These are phyloP conservation scores for Colletotrichum camelliae DNA, from an alignment of 2,329 filamentous ascomycete genomes.

Conservation along the genomic window DNA sequence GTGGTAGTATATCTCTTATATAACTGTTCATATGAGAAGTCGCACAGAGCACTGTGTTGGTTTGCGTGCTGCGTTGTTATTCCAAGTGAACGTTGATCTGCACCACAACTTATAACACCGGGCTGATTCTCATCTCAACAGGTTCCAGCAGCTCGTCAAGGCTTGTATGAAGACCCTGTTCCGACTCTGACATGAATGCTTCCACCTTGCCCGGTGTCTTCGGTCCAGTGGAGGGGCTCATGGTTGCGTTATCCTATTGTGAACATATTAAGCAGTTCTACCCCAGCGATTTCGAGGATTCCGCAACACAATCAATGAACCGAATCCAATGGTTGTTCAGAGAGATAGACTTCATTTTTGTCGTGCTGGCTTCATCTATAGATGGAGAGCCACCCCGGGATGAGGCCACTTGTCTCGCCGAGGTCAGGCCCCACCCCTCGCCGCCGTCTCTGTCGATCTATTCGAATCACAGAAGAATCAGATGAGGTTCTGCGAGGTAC, in stretches of 20 bases:
- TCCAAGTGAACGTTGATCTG: accelerated
- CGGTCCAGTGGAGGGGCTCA: not conserved
- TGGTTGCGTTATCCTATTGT: not conserved
- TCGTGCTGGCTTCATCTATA: accelerated
- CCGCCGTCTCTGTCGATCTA: not conserved
- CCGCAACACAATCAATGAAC: not conserved
- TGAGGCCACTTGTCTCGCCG: accelerated
- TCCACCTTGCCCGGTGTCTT: not conserved
- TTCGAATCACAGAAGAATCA: not conserved
- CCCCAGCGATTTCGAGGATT: not conserved
- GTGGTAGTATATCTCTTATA: not conserved
- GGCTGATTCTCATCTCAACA: not conserved
- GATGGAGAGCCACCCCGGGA: not conserved
- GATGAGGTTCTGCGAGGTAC: no score
- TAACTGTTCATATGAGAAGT: not conserved
- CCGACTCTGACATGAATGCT: not conserved
- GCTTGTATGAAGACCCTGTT: not conserved
- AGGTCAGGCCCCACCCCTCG: not conserved
- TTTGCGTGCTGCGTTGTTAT: not conserved
- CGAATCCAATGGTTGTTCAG: no score
- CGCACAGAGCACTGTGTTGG: not conserved
- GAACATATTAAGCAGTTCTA: not conserved
- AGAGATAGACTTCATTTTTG: accelerated
- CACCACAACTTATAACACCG: accelerated
- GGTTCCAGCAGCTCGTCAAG: accelerated